Base-by-base conservation (phyloP, 1,139 yeast genomes). In the Meyerozyma smithsonii region DNA sequence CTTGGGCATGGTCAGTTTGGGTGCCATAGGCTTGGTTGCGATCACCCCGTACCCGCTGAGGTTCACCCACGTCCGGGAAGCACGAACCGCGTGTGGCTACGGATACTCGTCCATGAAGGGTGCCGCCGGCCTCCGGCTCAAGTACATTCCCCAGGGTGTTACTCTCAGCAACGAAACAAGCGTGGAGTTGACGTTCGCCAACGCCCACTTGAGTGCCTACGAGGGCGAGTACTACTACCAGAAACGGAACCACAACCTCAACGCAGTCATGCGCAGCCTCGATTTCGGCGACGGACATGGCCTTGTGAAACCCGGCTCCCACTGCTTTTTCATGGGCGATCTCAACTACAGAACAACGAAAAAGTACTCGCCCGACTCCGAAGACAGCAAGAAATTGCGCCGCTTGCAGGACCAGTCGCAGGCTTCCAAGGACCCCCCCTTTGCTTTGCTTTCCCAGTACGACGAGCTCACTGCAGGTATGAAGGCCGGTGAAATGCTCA, bases 281-380 rank as follows among this genome's bases (percentile, higher is more conserved):
- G 77, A 74, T 44, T 81, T 82, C 58, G 74, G 72, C 5, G 88
- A 81, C 53, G 84, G 80, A 2, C 69, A 55, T 59, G 79, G 77
- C 35, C 66, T 74, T n/a, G 63, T 78, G 42, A 77, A 72, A 51
- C 82, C 81, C 1, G 55, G 62, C 0, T 53, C 72, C 5, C 95
- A 85, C 54, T 61, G 81, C 8, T 84, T 88, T 51, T 61, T 88
- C 42, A 62, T 86, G 71, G 97, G 97, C 0, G 97, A 89, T 58
- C 65, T 89, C 50, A 89, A 89, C 58, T 89, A 84, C 58, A 69
- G 97, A 38, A 74, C 81, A 3, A 59, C 69, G 3, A 64, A 76
- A 44, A 46, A 56, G 28, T 48, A 51, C 35, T 48, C 50, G 11
- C 36, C 43, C 0, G 50, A 49, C 17, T 39, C 47, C n/a, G 40